phyloP scores from a whole-genome alignment of 768 basidiomycete species.

The Glaciozyma martinii region DNA sequence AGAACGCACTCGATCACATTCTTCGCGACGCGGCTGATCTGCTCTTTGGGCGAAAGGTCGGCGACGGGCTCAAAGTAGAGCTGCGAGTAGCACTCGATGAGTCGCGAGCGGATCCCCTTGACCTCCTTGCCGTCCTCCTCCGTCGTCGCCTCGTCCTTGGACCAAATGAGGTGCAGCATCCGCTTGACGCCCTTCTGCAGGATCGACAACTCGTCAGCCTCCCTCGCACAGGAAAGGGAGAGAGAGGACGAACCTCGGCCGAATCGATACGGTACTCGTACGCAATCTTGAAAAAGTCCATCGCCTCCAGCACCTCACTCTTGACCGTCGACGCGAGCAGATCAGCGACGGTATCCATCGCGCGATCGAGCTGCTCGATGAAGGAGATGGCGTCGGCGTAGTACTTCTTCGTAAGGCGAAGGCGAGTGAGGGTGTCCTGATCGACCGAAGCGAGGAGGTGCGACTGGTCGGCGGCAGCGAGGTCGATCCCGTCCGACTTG shows the following conservation, averaged over 20 bases:
- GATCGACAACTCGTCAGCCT: constrained; percentile 13
- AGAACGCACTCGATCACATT: constrained; percentile 83
- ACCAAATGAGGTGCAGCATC: constrained; percentile 96
- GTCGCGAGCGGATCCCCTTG: constrained; percentile 74
- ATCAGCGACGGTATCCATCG: constrained; percentile 61
- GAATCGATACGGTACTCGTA: constrained; percentile 70
- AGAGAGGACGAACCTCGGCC: constrained; percentile 52
- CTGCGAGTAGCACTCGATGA: constrained; percentile 77
- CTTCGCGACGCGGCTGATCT: constrained; percentile 84
- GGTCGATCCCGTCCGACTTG: constrained; percentile 47
- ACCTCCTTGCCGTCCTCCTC: constrained; percentile 61
- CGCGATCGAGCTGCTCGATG: constrained; percentile 58
- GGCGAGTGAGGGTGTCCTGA: constrained; percentile 54
- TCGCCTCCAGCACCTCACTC: constrained; percentile 45
- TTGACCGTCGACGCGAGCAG: constrained; percentile 66
- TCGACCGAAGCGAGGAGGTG: constrained; percentile 64
- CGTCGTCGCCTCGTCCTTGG: constrained; percentile 75
- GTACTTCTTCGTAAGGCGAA: constrained; percentile 72
- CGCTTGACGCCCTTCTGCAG: constrained; percentile 74
- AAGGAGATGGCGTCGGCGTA: constrained; percentile 76
- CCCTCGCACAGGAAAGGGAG: not conserved
- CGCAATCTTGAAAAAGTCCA: constrained; percentile 72
- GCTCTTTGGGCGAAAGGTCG: constrained; percentile 60
- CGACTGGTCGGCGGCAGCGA: constrained; percentile 54
- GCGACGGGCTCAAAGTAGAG: constrained; percentile 80